Evolutionary conservation across 768 basidiomycete genomes (phyloP).

Genomic region (Tulasnella sp.): DNA sequence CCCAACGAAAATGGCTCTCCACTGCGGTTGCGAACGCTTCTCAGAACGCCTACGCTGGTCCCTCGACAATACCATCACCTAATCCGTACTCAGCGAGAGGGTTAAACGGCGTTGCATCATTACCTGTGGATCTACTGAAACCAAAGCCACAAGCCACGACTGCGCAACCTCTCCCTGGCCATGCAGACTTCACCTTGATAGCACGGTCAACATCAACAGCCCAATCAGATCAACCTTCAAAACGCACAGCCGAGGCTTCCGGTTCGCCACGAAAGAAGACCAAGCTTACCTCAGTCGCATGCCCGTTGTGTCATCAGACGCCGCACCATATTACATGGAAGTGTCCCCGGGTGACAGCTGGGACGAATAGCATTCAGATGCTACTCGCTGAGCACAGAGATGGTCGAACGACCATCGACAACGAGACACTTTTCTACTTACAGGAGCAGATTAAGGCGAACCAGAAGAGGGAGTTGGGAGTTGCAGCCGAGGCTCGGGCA

Average conservation of each 20-base stretch:
- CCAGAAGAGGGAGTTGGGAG: too few species aligned
- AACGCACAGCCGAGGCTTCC: slow-evolving; percentile 12
- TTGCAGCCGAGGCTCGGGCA: too few species aligned
- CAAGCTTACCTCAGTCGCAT: slow-evolving; percentile 28
- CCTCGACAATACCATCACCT: too few species aligned
- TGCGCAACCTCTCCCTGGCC: not conserved
- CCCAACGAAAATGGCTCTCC: too few species aligned
- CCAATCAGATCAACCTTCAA: not conserved
- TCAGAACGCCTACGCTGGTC: too few species aligned
- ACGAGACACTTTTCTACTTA: too few species aligned
- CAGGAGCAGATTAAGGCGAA: too few species aligned
- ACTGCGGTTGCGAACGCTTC: too few species aligned
- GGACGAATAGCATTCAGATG: slow-evolving; percentile 32
- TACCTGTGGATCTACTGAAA: not conserved
- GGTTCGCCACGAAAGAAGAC: slow-evolving; percentile 31
- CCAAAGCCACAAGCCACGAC: not conserved
- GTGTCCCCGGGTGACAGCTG: slow-evolving; percentile 45
- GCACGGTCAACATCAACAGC: not conserved
- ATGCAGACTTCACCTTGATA: not conserved
- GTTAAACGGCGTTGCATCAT: too few species aligned
- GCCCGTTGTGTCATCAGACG: slow-evolving; percentile 38
- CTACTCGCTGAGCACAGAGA: too few species aligned
- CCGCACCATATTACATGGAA: slow-evolving; percentile 39
- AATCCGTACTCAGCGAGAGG: too few species aligned
- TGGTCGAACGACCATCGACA: too few species aligned